These are phyloP conservation scores for Clarireedia hainanense DNA, from an alignment of 2,329 filamentous ascomycete genomes.

Conservation along the genomic window DNA sequence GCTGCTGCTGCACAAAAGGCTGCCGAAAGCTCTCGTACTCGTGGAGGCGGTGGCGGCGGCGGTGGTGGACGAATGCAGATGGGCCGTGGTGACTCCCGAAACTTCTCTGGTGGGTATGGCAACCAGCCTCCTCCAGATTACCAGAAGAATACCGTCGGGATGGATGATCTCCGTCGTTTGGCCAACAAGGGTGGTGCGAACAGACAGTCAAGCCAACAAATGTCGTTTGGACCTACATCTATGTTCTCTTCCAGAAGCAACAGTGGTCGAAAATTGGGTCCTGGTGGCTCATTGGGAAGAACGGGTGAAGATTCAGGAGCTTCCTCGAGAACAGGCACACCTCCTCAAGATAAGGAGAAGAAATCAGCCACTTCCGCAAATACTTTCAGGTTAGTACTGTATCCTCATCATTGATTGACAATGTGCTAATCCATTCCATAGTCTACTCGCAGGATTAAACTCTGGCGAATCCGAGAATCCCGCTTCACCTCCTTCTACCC, in stretches of 20 bases:
- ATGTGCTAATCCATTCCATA: slow-evolving; percentile 28
- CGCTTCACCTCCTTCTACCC: slow-evolving; percentile 61
- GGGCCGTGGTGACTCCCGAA: slow-evolving; percentile 81
- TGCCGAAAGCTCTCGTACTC: slow-evolving; percentile 55
- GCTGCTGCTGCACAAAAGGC: slow-evolving; percentile 74
- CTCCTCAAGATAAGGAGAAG: slow-evolving; percentile 61
- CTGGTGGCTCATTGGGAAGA: slow-evolving; percentile 63
- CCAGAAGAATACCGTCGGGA: slow-evolving; percentile 73
- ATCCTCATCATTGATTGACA: neutral
- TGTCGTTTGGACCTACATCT: slow-evolving; percentile 70
- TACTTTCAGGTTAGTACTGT: slow-evolving; percentile 76
- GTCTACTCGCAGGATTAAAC: slow-evolving; percentile 44
- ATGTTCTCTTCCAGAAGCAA: slow-evolving; percentile 87
- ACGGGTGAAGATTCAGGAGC: slow-evolving; percentile 77
- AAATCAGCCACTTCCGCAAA: slow-evolving; percentile 67
- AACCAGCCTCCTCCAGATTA: slow-evolving; percentile 64
- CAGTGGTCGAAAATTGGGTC: slow-evolving; percentile 75
- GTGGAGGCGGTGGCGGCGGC: slow-evolving; percentile 56
- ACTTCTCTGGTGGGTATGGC: slow-evolving; percentile 66
- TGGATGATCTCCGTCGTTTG: slow-evolving; percentile 84
- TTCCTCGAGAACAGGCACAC: slow-evolving; percentile 85
- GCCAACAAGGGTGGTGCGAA: slow-evolving; percentile 51
- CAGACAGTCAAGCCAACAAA: slow-evolving; percentile 52
- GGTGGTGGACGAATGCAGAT: slow-evolving; percentile 63
- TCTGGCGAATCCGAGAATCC: slow-evolving; percentile 49